A percentile compares a stretch with the other conserved stretches of the same genome.
These are phyloP conservation scores for Chromosphaera perkinsii DNA, from an alignment of 208 protist species.

Conservation along the genomic window DNA sequence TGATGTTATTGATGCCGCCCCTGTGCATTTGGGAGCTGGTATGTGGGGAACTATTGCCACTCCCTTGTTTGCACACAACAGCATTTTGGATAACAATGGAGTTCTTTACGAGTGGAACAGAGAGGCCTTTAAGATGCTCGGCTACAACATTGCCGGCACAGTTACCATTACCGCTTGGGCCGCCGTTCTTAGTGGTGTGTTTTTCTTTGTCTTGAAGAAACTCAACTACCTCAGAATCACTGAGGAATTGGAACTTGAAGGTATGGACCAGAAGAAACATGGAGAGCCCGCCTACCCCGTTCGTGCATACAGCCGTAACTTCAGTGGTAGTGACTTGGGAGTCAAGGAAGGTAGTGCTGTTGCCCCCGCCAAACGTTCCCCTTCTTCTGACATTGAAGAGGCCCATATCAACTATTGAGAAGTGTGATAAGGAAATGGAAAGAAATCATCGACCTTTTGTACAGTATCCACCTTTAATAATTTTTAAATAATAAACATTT, in stretches of 20 bases:
- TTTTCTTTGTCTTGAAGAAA: slow-evolving; percentile 8
- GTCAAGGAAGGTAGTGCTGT: no score
- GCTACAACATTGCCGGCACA: not conserved
- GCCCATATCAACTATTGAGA: no score
- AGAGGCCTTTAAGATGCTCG: slow-evolving; percentile 1
- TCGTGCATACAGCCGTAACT: no score
- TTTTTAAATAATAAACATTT: no score
- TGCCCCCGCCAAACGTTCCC: no score
- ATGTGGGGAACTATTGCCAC: slow-evolving; percentile 11
- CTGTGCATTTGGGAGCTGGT: slow-evolving; percentile 21
- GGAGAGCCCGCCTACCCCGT: slow-evolving; percentile 12
- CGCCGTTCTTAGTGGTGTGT: not conserved
- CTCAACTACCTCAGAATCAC: not conserved
- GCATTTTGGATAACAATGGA: not conserved
- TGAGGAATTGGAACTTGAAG: not conserved
- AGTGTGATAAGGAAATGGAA: no score
- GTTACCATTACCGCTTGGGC: slow-evolving; percentile 1
- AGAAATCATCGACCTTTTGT: no score
- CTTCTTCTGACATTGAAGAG: no score
- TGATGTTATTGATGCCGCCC: slow-evolving; percentile 4
- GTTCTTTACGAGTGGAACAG: not conserved
- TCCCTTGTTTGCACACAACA: not conserved
- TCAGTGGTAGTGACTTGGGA: no score
- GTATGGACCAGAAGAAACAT: slow-evolving; percentile 14
- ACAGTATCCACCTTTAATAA: no score